Percentiles rank a stretch among this genome's conserved stretches.
Evolutionary conservation across 1,139 yeast species (phyloP).

Genomic region (Candida sp.): DNA sequence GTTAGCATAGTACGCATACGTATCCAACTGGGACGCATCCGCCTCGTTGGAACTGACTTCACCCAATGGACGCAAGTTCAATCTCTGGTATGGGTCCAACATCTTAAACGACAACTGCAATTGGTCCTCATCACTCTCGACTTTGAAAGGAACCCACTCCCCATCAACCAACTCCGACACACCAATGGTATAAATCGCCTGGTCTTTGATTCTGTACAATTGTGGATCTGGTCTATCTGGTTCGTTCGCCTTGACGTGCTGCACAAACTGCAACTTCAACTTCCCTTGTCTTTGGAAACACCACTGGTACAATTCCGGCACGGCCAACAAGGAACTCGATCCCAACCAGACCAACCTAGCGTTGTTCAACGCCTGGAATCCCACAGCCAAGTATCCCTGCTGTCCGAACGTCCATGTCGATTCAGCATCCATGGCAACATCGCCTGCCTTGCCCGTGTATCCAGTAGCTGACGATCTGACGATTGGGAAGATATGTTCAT

Average conservation of each 20-base stretch:
- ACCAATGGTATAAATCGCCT: conserved; percentile 65
- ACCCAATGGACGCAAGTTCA: conserved; percentile 56
- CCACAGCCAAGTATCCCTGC: conserved; percentile 80
- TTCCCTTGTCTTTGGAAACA: conserved; percentile 71
- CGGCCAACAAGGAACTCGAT: conserved; percentile 55
- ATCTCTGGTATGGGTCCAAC: conserved; percentile 95
- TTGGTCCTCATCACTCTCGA: conserved; percentile 49
- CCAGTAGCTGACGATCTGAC: conserved; percentile 73
- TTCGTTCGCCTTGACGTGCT: conserved; percentile 55
- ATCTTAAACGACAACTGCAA: conserved; percentile 86
- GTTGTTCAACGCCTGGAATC: conserved; percentile 79
- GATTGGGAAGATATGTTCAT: conserved; percentile 72
- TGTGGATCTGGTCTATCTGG: conserved; percentile 42
- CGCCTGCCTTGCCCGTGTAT: conserved; percentile 49
- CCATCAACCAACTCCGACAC: conserved; percentile 66
- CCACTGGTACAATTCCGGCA: conserved; percentile 68
- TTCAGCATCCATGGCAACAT: conserved; percentile 41
- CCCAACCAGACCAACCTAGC: conserved; percentile 89
- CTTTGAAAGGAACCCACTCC: conserved; percentile 70
- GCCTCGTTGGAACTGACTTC: conserved; percentile 41
- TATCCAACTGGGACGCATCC: conserved; percentile 34
- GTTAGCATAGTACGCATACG: conserved; percentile 36
- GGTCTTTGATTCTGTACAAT: conserved; percentile 75
- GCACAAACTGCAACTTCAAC: conserved; percentile 57
- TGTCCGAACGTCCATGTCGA: conserved; percentile 82